Base-by-base conservation (phyloP, 805 yeast species). In the Yamadazyma sp. region DNA sequence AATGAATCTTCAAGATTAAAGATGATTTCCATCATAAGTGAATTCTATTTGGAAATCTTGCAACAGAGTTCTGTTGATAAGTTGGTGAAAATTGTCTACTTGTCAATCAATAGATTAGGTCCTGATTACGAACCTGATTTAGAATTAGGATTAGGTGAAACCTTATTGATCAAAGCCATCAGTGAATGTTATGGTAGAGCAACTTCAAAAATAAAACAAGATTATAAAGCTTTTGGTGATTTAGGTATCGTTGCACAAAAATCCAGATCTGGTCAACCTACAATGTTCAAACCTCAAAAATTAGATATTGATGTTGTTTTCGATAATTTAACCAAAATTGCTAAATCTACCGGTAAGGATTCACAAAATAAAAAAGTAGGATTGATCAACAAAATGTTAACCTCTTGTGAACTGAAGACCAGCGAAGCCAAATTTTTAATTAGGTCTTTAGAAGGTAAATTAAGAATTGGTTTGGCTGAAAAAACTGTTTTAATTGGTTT, bases 61-160 rank as follows among this genome's bases (percentile, higher is more conserved):
- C 56, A 70, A 18, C 66, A 73, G 28, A 48, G 59, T 20, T 40
- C 56, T 2, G 57, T 60, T 5, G 64, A 60, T n/a, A 69, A 76
- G 28, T 60, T 93, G 35, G 70, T 86, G 5, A 78, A 76, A 36
- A 79, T 86, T 1, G 83, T 89, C 1, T 93, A 91, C 49, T 70
- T 93, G 12, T 84, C 85, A 60, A 88, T 91, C 54, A 91, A 91
- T 55, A 68, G 91, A 42, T 63, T 89, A 7, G 96, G 97, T 0
- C 98, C 98, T 0, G 98, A 93, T 56, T 93, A 93, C 53, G 96
- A 87, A 53, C 70, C 73, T 2, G 97, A 94, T 20, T 64, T 91
- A 38, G 98, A 93, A 53, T 67, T 93, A 17, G 98, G 98, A 0
- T 70, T 93, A 2, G 98, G 98, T 12, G 98, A 93, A 57, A 80